Base-by-base conservation (phyloP, 2,329 filamentous ascomycete genomes). In the Venturia asperata region DNA sequence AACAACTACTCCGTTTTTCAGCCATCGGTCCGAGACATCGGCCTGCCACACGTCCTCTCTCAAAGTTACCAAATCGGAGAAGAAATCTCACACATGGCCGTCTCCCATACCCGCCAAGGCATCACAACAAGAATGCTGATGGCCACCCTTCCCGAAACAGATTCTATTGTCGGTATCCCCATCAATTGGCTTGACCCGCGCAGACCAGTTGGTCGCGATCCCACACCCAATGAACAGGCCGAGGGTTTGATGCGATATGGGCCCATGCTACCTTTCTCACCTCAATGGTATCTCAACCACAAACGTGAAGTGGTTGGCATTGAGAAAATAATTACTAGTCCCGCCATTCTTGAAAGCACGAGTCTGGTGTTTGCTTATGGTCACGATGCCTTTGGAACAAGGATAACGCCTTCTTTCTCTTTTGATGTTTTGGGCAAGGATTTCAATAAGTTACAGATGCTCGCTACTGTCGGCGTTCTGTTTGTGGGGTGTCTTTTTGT, bases 351-450 rank as follows among this genome's bases (percentile, higher is more conserved):
- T 39, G 94, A 99, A 79, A 97, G 92, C 77, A 97, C 94, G 0
- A 93, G 89, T 71, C 76, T 97, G 65, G 83, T 99, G 15, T 88
- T 97, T 71, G 92, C 91, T 0, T 96, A 42, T 37, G 94, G 94
- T 3, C 75, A 91, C 17, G 94, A 99, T 74, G 79, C 97, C 1
- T 99, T 95, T 69, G 92, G 90, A 17, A 93, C 92, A 0, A 82
- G 92, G 63, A 85, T 95, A 13, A 85, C 88, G n/a, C 94, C 94
- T 0, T 96, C 91, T 75, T 86, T 89, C 70, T 84, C 89, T 19
- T 99, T 99, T 75, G 94, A 99, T 77, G 86, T 97, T 52, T 79
- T 99, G 19, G 94, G 92, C 68, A 94, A 92, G 77, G 90, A 91
- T 2, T 99, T 99, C 76, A 94, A 93, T 74, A 97, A 96, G 80